Conservation (phyloP, 139 green algal species). For the Deuterostichococcus epilithicus region DNA sequence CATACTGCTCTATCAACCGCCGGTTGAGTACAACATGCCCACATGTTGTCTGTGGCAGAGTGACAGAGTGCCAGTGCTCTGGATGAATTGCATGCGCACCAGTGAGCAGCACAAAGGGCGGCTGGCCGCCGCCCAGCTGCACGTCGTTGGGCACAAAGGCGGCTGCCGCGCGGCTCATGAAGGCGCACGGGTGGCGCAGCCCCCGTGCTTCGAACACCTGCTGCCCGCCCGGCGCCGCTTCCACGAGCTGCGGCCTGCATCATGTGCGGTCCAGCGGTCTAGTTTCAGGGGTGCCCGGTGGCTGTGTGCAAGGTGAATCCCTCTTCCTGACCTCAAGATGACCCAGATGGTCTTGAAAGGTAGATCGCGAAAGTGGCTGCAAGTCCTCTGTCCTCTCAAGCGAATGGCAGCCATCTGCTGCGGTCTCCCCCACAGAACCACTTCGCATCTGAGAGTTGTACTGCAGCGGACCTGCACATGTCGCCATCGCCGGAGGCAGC, state of each 20-base stretch:
- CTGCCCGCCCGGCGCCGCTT: background rate
- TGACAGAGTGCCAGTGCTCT: background rate
- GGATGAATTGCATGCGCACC: constrained; percentile 19
- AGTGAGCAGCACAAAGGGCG: constrained; percentile 74
- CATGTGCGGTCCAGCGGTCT: background rate
- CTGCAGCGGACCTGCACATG: constrained; percentile 38
- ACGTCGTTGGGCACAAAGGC: constrained; percentile 96
- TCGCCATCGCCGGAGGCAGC: constrained; percentile 35
- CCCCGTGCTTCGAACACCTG: constrained; percentile 49
- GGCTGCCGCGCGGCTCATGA: constrained; percentile 20
- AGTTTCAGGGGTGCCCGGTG: too few species aligned
- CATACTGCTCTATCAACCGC: too few species aligned
- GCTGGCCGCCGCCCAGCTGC: constrained; percentile 54
- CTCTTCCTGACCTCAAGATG: too few species aligned
- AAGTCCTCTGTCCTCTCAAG: too few species aligned
- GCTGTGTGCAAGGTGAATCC: too few species aligned
- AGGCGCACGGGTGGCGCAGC: constrained; percentile 65
- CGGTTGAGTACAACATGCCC: too few species aligned
- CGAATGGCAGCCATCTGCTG: too few species aligned
- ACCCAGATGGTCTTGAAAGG: too few species aligned
- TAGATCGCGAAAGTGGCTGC: too few species aligned
- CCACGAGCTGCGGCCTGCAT: background rate
- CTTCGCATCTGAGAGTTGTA: too few species aligned
- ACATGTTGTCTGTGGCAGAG: too few species aligned
- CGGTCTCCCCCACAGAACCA: background rate